These are phyloP conservation scores for Fusarium lateritium DNA, from an alignment of 2,329 filamentous ascomycete genomes.

Conservation along the genomic window DNA sequence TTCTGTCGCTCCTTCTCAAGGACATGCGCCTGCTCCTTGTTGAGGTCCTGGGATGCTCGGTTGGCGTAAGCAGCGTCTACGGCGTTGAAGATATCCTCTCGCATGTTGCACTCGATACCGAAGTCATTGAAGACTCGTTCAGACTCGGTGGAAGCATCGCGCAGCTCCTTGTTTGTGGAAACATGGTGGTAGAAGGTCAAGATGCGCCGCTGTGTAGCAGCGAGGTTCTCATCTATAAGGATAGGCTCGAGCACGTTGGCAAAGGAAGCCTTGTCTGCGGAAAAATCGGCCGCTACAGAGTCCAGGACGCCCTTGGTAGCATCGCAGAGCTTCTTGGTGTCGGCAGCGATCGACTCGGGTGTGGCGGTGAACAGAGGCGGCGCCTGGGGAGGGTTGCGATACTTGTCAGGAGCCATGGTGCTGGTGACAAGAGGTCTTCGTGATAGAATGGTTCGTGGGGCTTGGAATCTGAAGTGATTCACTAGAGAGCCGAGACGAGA, in stretches of 20 bases:
- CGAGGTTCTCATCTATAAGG: slow-evolving; percentile 78
- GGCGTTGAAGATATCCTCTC: slow-evolving; percentile 82
- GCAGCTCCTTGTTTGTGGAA: slow-evolving; percentile 75
- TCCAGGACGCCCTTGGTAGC: slow-evolving; percentile 75
- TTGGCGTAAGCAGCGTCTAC: slow-evolving; percentile 71
- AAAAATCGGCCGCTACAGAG: slow-evolving; percentile 74
- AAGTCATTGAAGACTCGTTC: slow-evolving; percentile 84
- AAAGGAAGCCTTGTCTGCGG: slow-evolving; percentile 67
- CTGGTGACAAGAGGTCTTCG: slow-evolving; percentile 62
- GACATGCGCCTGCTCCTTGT: slow-evolving; percentile 78
- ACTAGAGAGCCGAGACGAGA: slow-evolving; percentile 72
- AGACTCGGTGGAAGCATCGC: slow-evolving; percentile 82
- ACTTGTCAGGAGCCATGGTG: slow-evolving; percentile 77
- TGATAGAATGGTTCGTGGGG: slow-evolving; percentile 49
- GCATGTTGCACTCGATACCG: slow-evolving; percentile 83
- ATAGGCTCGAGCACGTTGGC: slow-evolving; percentile 74
- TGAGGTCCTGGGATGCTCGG: slow-evolving; percentile 68
- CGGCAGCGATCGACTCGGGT: slow-evolving; percentile 75
- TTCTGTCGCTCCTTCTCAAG: slow-evolving; percentile 84
- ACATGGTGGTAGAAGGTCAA: slow-evolving; percentile 87
- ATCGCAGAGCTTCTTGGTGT: slow-evolving; percentile 77
- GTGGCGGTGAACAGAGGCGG: slow-evolving; percentile 85
- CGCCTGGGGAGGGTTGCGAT: slow-evolving; percentile 81
- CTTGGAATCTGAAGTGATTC: slow-evolving; percentile 65
- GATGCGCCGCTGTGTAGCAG: slow-evolving; percentile 73